Percentiles rank a stretch among this genome's conserved stretches.
These are phyloP conservation scores for Sophora flavescens DNA, from an alignment of 306 rosid genomes.

Conservation along the genomic window DNA sequence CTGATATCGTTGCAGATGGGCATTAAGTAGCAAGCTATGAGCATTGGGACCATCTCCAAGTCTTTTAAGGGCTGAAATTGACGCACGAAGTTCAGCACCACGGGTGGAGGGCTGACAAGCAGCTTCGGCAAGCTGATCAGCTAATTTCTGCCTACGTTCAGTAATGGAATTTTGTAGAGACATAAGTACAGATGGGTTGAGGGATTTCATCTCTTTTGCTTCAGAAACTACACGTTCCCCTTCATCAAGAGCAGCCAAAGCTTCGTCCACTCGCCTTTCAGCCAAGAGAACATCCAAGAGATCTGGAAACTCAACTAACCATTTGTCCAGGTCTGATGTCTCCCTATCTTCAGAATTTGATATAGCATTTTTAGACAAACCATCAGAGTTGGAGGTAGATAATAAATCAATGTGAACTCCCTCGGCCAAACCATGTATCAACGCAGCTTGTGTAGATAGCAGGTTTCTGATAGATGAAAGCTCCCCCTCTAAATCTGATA, in stretches of 20 bases:
- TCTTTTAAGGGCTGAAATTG: conserved; percentile 88
- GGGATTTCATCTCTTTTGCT: conserved; percentile 71
- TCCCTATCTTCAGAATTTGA: conserved; percentile 64
- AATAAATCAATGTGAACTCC: conserved; percentile 77
- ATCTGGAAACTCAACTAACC: conserved; percentile 96
- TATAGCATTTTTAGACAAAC: conserved; percentile 51
- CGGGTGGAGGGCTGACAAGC: conserved; percentile 99
- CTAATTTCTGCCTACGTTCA: conserved; percentile 79
- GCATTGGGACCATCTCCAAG: conserved; percentile 99
- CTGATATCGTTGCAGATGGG: conserved; percentile 89
- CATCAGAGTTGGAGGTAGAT: conserved; percentile 65
- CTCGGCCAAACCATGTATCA: conserved; percentile 95
- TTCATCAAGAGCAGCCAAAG: conserved; percentile 86
- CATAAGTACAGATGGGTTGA: conserved; percentile 61
- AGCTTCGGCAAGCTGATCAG: conserved; percentile 99
- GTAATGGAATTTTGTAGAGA: conserved; percentile 76
- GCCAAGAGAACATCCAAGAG: conserved; percentile 93
- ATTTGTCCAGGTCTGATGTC: conserved; percentile 80
- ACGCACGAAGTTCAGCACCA: conserved; percentile 90
- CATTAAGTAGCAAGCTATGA: conserved; percentile 83
- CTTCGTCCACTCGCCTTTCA: conserved; percentile 94
- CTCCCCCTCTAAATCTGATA: conserved; percentile 95
- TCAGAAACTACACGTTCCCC: conserved; percentile 84
- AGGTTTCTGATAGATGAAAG: conserved; percentile 96
- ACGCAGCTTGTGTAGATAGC: conserved; percentile 93